phyloP scores from a whole-genome alignment of 1,284 basidiomycete species.

The Leccinum subfulvum region DNA sequence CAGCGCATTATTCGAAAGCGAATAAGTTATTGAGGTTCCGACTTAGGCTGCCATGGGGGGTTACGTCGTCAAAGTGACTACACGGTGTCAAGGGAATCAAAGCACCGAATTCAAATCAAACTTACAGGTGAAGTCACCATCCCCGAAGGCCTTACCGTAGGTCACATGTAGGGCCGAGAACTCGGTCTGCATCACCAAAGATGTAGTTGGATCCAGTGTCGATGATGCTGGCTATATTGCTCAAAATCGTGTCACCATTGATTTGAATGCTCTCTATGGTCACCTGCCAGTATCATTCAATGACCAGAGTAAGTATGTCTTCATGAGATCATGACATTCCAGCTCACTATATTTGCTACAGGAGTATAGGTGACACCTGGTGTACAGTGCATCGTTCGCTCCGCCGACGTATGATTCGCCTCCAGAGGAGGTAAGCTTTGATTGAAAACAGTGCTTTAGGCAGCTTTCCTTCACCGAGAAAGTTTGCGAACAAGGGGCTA shows the following conservation, averaged over 20 bases:
- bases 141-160: neutral
- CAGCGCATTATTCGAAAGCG: neutral
- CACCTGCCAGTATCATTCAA: neutral
- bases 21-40: neutral
- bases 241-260: neutral
- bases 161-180: neutral
- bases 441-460: neutral
- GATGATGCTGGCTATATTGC: neutral
- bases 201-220: neutral
- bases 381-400: neutral
- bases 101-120: neutral
- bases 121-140: neutral
- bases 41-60: neutral
- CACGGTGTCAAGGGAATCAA: neutral
- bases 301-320: neutral
- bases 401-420: neutral
- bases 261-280: neutral
- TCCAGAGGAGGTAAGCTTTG: neutral
- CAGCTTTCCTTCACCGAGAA: neutral
- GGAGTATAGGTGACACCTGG: neutral
- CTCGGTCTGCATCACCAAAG: neutral
- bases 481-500: neutral
- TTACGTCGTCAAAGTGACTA: neutral
- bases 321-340: too few relatives aligned
- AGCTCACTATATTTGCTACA: neutral